Evolutionary conservation across 2,329 filamentous ascomycete genomes (phyloP).

Genomic region (Chaetomiaceae sp.): DNA sequence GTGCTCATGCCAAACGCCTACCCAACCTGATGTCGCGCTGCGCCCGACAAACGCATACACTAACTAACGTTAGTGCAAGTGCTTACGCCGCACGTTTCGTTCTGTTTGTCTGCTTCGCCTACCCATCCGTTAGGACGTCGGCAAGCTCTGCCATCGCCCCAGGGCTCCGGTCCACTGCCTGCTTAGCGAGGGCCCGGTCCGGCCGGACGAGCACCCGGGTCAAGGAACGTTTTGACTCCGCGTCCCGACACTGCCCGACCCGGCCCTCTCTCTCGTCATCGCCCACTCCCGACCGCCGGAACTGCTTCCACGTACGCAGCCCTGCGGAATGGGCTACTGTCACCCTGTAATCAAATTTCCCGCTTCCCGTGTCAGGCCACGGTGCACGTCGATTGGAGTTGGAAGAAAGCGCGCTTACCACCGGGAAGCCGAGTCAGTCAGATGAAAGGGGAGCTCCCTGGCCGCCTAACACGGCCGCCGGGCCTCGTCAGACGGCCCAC

Average conservation of each 20-base stretch:
- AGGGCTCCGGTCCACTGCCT: constrained; percentile 6
- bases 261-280: background rate
- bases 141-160: constrained; percentile 3
- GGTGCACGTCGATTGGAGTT: background rate
- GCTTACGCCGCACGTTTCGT: background rate
- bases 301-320: background rate
- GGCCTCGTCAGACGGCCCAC: constrained; percentile 4
- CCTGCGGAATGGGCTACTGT: constrained; percentile 4
- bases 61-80: too few species aligned
- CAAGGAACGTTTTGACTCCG: constrained; percentile 12
- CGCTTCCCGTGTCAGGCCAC: background rate
- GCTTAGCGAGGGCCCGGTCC: constrained; percentile 13
- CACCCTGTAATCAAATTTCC: constrained; percentile 13
- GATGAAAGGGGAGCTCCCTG: constrained; percentile 6
- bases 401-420: background rate
- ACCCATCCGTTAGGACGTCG: constrained; percentile 9
- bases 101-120: constrained; percentile 12
- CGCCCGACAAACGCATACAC: constrained; percentile 20
- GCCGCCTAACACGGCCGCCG: constrained; percentile 12
- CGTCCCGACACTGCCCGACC: constrained; percentile 9
- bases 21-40: constrained; percentile 7
- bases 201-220: constrained; percentile 12
- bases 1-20: background rate
- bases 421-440: constrained; percentile 6
- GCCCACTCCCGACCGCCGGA: constrained; percentile 3